A percentile compares a stretch with the other conserved stretches of the same genome.
phyloP scores from a whole-genome alignment of 768 basidiomycete species.

The Boletus pseudopeckii region DNA sequence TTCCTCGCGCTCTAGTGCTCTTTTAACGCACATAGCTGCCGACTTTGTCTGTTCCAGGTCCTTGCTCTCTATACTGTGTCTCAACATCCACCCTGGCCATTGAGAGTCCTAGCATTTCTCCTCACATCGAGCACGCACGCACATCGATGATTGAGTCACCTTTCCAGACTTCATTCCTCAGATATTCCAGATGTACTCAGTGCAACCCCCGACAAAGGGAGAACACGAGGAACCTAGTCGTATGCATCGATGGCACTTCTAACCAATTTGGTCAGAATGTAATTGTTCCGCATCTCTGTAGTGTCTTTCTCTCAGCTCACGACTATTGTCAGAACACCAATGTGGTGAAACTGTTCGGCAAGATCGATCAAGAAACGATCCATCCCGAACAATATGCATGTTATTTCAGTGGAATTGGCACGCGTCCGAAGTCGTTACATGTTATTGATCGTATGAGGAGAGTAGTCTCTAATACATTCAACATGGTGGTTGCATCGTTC shows the following conservation, averaged over 20 bases:
- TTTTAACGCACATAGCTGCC: not conserved
- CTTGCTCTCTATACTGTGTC: not conserved
- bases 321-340: constrained; percentile 29
- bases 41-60: not conserved
- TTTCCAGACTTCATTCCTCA: not conserved
- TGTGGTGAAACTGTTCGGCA: constrained; percentile 32
- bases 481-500: not conserved
- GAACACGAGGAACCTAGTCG: constrained; percentile 31
- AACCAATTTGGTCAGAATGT: constrained; percentile 37
- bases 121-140: not conserved
- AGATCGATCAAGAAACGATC: constrained; percentile 14
- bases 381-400: constrained; percentile 24
- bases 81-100: not conserved
- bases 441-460: not conserved
- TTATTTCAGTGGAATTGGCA: constrained; percentile 37
- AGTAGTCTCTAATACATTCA: not conserved
- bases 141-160: not conserved
- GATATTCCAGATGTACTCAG: constrained; percentile 5
- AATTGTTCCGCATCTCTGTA: constrained; percentile 9
- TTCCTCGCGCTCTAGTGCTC: not conserved
- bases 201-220: constrained; percentile 10
- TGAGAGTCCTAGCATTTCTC: not conserved
- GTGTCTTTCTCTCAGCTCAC: not conserved
- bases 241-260: constrained; percentile 20
- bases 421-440: constrained; percentile 6